These are phyloP conservation scores for Podospora pseudopauciseta DNA, from an alignment of 495 filamentous ascomycete genomes.

Conservation along the genomic window DNA sequence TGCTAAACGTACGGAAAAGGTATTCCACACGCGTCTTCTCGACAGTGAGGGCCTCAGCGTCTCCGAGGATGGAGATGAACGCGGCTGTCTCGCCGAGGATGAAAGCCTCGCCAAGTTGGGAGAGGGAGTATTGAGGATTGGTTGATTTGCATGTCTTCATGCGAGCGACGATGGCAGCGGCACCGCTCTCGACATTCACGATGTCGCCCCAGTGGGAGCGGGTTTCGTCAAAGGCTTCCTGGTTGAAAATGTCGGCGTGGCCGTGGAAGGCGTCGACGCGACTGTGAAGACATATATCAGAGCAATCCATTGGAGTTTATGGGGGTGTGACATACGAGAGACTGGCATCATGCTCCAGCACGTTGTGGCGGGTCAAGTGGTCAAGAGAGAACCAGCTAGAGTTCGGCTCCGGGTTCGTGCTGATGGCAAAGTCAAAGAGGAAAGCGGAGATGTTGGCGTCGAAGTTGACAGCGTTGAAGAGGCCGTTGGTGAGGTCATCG, in stretches of 20 bases:
- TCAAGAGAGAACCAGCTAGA: constrained; percentile 49
- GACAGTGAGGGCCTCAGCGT: constrained; percentile 36
- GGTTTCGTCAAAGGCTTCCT: constrained; percentile 46
- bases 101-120: constrained; percentile 35
- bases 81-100: constrained; percentile 47
- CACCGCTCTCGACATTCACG: constrained; percentile 40
- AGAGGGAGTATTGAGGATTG: constrained; percentile 43
- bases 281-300: constrained; percentile 20
- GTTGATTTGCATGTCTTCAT: constrained; percentile 42
- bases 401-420: constrained; percentile 48
- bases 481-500: constrained; percentile 33
- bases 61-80: constrained; percentile 44
- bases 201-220: constrained; percentile 39
- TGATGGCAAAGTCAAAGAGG: constrained; percentile 43
- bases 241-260: constrained; percentile 43
- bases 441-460: constrained; percentile 29
- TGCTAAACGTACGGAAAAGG: constrained; percentile 42
- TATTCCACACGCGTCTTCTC: constrained; percentile 40
- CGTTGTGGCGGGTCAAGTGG: constrained; percentile 39
- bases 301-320: not conserved
- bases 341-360: constrained; percentile 52
- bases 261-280: constrained; percentile 46
- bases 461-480: constrained; percentile 45
- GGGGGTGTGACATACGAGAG: constrained; percentile 39
- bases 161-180: constrained; percentile 44